These are phyloP conservation scores for Penicillium glabrum DNA, from an alignment of 2,329 filamentous ascomycete genomes.

Conservation along the genomic window DNA sequence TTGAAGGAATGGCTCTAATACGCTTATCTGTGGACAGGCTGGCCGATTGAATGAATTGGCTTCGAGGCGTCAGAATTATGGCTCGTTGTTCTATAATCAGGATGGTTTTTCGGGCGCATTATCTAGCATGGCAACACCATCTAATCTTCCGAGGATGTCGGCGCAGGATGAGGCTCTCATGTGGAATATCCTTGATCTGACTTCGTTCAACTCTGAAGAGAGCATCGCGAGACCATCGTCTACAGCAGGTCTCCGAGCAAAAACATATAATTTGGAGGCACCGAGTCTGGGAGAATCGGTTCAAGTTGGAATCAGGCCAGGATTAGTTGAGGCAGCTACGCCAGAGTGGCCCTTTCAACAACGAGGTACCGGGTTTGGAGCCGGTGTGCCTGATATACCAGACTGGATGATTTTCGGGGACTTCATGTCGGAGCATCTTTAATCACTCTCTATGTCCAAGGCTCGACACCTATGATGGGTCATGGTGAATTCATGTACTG, in stretches of 20 bases:
- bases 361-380: constrained; percentile 6
- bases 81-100: constrained; percentile 26
- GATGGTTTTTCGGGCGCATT: constrained; percentile 24
- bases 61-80: constrained; percentile 23
- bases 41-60: constrained; percentile 21
- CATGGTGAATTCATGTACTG: too few species aligned
- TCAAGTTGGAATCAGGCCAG: neutral
- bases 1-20: neutral
- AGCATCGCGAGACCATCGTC: neutral
- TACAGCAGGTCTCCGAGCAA: neutral
- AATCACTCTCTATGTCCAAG: neutral
- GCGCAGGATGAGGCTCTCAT: constrained; percentile 23
- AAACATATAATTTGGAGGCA: neutral
- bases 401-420: constrained; percentile 28
- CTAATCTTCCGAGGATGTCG: constrained; percentile 27
- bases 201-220: constrained; percentile 8
- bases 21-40: constrained; percentile 6
- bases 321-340: neutral
- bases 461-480: too few species aligned
- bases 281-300: too few species aligned
- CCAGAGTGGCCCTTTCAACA: constrained; percentile 19
- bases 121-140: constrained; percentile 25
- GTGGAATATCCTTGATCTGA: constrained; percentile 29
- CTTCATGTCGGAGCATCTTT: constrained; percentile 23
- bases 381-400: constrained; percentile 21